Evolutionary conservation across 306 rosid genomes (phyloP).

Genomic region (Corylus americana): DNA sequence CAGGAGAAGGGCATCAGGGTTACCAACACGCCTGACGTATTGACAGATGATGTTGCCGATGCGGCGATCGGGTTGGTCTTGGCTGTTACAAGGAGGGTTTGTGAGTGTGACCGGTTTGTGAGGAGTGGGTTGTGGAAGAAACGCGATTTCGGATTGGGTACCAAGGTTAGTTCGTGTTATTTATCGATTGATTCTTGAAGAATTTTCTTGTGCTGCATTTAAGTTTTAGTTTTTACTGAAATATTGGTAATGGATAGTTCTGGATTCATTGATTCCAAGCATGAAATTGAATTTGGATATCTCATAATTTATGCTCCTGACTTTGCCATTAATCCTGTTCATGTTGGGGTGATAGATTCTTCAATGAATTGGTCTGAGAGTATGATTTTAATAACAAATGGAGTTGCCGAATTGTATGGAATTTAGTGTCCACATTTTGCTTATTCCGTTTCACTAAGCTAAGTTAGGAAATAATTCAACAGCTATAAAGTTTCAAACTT

Average conservation of each 20-base stretch:
- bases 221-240: background rate
- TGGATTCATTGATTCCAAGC: background rate
- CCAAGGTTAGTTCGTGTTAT: constrained; percentile 38
- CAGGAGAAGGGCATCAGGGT: constrained; percentile 50
- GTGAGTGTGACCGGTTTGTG: constrained; percentile 44
- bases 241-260: background rate
- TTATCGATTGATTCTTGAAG: background rate
- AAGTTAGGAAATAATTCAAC: background rate
- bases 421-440: background rate
- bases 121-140: constrained; percentile 41
- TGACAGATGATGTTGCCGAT: constrained; percentile 82
- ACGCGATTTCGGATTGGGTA: constrained; percentile 27
- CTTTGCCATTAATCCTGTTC: background rate
- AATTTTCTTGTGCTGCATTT: background rate
- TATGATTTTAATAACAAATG: background rate
- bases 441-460: background rate
- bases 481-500: background rate
- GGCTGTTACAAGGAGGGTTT: constrained; percentile 47
- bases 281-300: background rate
- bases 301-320: background rate
- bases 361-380: background rate
- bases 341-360: background rate
- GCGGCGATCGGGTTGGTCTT: constrained; percentile 53
- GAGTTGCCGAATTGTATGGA: background rate
- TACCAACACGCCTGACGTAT: constrained; percentile 66